Base-by-base conservation (phyloP, 129 eudicot species). In the Helianthus tuberosus region DNA sequence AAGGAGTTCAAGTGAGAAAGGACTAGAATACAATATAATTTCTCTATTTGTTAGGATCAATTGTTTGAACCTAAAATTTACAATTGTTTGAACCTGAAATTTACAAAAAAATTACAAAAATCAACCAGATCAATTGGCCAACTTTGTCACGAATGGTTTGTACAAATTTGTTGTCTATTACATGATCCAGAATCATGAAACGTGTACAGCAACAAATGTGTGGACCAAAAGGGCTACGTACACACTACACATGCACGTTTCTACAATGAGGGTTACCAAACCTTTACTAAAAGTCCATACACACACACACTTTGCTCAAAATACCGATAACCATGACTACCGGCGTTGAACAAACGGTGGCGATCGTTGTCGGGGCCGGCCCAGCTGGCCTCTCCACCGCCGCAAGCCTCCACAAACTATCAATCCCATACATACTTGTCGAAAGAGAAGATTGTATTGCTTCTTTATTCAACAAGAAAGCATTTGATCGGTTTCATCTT, bases 321-420 rank as follows among this genome's bases (percentile, higher is more conserved):
- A 27, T 43, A 43, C 1, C 47, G 10, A 8, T 43, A 43, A 43
- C 1, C 47, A 43, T 47, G 76, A 58, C 46, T 9, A 77, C 69
- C 69, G 73, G 9, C 11, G 69, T 73, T 16, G 48, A 79, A 69
- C 79, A 82, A 82, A 62, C 77, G 35, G 47, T 14, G 6, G 90
- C 79, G n/a, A 81, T 84, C 72, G 62, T 92, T 8, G 88, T 89
- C 14, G 97, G 97, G 7, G 93, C 91, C 4, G 97, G 97, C 51
- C 89, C 93, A 4, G 79, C 97, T 0, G 97, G 97, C 71, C 86
- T 92, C 0, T 81, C 96, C 13, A 81, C 91, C 44, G 93, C 97
- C 23, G 96, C 96, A 7, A 79, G 90, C 72, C 78, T 92, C 16
- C 55, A 67, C 79, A 75, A 69, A 2, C 82, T 73, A 68, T 81